Base-by-base conservation (phyloP, 2,329 filamentous ascomycete genomes). In the Exophiala spinifera region DNA sequence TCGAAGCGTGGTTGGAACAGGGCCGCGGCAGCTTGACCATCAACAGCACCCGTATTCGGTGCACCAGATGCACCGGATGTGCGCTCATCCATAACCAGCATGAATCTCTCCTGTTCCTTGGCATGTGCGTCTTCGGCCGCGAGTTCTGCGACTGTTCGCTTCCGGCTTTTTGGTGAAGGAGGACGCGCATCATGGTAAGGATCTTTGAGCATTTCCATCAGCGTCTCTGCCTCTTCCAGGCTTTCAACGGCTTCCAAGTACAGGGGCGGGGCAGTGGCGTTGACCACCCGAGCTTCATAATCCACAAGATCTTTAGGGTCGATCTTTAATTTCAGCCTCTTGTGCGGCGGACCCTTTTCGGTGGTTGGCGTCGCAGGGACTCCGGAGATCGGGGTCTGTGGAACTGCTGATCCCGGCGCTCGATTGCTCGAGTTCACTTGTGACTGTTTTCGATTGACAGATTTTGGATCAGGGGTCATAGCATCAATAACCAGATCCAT, bases 61-160 rank as follows among this genome's bases (percentile, higher is more conserved):
- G 83, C 80, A 6, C 79, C 80, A 37, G 69, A 70, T 17, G 79
- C 76, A 3, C 81, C 78, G 13, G 77, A 76, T 56, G 91, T 79
- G 4, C 90, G 82, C 64, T 96, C 92, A 66, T 99, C 94, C 72
- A 91, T 84, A 19, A 89, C 86, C 47, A 97, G 85, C 90, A 99
- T 94, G 63, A 90, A 95, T 44, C 90, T 83, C 71, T 99, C 91
- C 61, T 90, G 85, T 55, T 91, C 89, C 19, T 91, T 92, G 0
- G 91, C 90, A 56, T 90, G 80, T 1, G 94, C 92, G 72, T 99
- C 91, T 66, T 99, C 94, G 6, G 92, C 92, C 7, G 90, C 94
- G 76, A 97, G 84, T 68, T 99, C 92, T 7, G 94, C 94, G 15
- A 95, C 86, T 0, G 94, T 99, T 59, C 92, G 85, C 78, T 99